Base-by-base conservation (phyloP, 2,329 filamentous ascomycete species). In the Pyrenophora tritici-repentis region DNA sequence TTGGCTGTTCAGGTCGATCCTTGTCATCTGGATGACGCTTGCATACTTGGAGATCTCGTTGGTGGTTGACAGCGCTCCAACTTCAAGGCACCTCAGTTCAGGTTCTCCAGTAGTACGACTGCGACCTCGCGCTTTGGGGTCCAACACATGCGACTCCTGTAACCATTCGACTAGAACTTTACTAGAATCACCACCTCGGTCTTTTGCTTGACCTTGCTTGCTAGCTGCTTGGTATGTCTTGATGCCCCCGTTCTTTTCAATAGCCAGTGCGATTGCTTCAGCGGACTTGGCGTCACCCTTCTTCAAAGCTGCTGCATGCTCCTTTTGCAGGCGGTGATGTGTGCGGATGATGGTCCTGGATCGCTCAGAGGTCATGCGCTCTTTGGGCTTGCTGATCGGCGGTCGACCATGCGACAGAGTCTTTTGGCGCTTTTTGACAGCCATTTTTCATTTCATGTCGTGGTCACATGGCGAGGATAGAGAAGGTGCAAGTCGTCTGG, bases 1-100 rank as follows among this genome's bases (percentile, higher is more conserved):
- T 68, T 96, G 91, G 53, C 91, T 94, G 73, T 95, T 89, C 48
- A 99, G 77, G 69, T 99, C 94, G 70, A 99, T 97, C 58, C 91
- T 84, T 55, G 86, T 83, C 63, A 96, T 85, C 31, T 88, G 79
- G 63, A 97, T 89, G 36, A 83, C 70, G 6, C 80, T 80, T 55
- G 87, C 60, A 35, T 63, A 88, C 53, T 79, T 83, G 0, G 91
- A 93, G 73, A 91, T 96, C 12, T 88, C 88, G 71, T 99, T 99
- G 33, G 83, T 82, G 2, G 86, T 89, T 61, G 90, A 95, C 44
- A 99, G 77, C 1, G 92, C 89, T 6, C 94, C 94, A 42, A 99
- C 86, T 74, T 99, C 94, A 6, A 99, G 84, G 76, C 97, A 85
- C 16, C 80, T 83, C 33, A 90, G 72, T 45, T 47, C 35, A 3